phyloP scores from a whole-genome alignment of 208 protist species.

The Trypanosoma boissoni region DNA sequence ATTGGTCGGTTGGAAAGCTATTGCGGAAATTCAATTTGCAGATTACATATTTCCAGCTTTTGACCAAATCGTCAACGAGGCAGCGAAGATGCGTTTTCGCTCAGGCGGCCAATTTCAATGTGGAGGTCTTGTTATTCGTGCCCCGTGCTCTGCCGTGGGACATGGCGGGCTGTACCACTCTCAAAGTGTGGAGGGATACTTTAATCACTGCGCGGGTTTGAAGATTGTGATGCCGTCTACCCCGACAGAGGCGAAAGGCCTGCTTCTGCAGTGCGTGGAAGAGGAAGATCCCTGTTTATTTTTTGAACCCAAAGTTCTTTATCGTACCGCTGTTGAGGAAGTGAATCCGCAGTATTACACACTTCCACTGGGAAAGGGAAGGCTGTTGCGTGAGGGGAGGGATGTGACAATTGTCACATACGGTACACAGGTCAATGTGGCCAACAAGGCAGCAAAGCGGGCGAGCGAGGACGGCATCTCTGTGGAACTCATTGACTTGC shows the following conservation, averaged over 20 bases:
- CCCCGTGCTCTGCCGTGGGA: slow-evolving; percentile 96
- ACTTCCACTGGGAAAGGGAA: slow-evolving; percentile 93
- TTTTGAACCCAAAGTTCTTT: slow-evolving; percentile 97
- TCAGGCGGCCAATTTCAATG: slow-evolving; percentile 93
- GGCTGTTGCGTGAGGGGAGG: slow-evolving; percentile 81
- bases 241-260: slow-evolving; percentile 77
- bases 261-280: slow-evolving; percentile 93
- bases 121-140: slow-evolving; percentile 92
- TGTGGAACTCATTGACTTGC: slow-evolving; percentile 96
- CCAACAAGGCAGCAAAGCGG: slow-evolving; percentile 71
- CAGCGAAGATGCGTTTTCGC: slow-evolving; percentile 98
- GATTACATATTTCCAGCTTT: slow-evolving; percentile 99
- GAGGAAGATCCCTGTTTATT: slow-evolving; percentile 95
- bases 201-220: slow-evolving; percentile 94
- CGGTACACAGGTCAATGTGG: slow-evolving; percentile 85
- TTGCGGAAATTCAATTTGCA: slow-evolving; percentile 98
- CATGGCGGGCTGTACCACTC: slow-evolving; percentile 97
- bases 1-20: slow-evolving; percentile 83
- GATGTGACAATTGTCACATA: slow-evolving; percentile 97
- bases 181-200: slow-evolving; percentile 96
- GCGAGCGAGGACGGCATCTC: slow-evolving; percentile 85
- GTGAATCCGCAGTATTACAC: slow-evolving; percentile 94
- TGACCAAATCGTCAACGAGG: slow-evolving; percentile 98
- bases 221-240: slow-evolving; percentile 82
- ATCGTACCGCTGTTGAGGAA: slow-evolving; percentile 86